These are phyloP conservation scores for Rachicladosporium sp. DNA, from an alignment of 2,329 filamentous ascomycete genomes.

Conservation along the genomic window DNA sequence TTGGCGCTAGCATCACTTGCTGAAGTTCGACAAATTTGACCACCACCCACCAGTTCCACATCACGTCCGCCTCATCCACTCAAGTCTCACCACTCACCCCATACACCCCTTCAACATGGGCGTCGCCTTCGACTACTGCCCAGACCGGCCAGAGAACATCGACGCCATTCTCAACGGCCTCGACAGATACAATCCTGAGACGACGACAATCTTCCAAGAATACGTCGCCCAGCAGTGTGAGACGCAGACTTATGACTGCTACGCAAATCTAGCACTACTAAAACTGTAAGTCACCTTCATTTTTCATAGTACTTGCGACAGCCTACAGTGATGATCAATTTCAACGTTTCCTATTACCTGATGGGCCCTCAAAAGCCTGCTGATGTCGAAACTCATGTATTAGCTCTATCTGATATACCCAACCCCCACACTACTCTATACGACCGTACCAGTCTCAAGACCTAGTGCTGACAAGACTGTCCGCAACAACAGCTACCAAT, in stretches of 20 bases:
- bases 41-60: no score
- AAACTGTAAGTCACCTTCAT: constrained; percentile 67
- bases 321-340: constrained; percentile 56
- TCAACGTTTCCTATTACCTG: constrained; percentile 93
- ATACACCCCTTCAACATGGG: constrained; percentile 25
- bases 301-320: neutral
- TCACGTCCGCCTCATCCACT: no score
- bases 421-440: no score
- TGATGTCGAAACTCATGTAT: constrained; percentile 54
- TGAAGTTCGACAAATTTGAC: no score
- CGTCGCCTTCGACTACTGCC: constrained; percentile 67
- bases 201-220: constrained; percentile 81
- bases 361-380: constrained; percentile 41
- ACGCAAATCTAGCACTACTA: constrained; percentile 87
- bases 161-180: constrained; percentile 90
- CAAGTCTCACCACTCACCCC: neutral
- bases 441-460: no score
- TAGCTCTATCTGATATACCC: constrained; percentile 59
- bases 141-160: constrained; percentile 85
- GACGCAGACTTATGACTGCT: constrained; percentile 85
- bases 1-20: no score
- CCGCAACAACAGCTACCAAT: constrained; percentile 65
- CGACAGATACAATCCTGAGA: constrained; percentile 97
- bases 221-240: constrained; percentile 95
- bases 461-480: no score